These are phyloP conservation scores for Paraphaeosphaeria sporulosa DNA, from an alignment of 2,329 filamentous ascomycete species.

Conservation along the genomic window DNA sequence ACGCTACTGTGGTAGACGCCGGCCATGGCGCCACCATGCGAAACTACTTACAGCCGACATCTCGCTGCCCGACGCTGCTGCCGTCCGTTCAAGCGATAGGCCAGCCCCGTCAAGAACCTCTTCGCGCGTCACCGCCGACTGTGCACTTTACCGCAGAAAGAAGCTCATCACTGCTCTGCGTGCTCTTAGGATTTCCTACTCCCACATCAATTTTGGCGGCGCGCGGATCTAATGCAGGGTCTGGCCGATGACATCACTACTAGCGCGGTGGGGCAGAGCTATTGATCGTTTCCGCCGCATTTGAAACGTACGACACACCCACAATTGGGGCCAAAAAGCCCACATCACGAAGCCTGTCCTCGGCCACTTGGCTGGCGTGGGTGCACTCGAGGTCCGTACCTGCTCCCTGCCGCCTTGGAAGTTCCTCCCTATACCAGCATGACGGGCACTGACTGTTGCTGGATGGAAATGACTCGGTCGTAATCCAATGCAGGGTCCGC, in stretches of 20 bases:
- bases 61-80: not conserved
- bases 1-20: slow-evolving; percentile 4
- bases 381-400: not conserved
- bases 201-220: not conserved
- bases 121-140: slow-evolving; percentile 3
- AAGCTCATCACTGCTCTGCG: not conserved
- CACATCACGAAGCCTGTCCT: not conserved
- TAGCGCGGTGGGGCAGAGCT: not conserved
- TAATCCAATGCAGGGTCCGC: not conserved
- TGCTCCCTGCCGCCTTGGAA: too few relatives aligned
- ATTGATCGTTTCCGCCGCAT: not conserved
- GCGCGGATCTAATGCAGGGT: slow-evolving; percentile 9
- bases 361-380: not conserved
- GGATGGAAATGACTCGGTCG: not conserved
- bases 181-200: not conserved
- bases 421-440: too few relatives aligned
- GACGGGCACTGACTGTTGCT: not conserved
- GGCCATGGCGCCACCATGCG: not conserved
- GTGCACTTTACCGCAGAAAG: not conserved
- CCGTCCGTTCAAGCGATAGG: not conserved
- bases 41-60: not conserved
- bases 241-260: slow-evolving; percentile 7
- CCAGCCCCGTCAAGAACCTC: not conserved
- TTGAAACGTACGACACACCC: not conserved
- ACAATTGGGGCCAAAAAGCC: not conserved